These are phyloP conservation scores for Paraphoma chrysanthemicola DNA, from an alignment of 2,329 filamentous ascomycete species.

Conservation along the genomic window DNA sequence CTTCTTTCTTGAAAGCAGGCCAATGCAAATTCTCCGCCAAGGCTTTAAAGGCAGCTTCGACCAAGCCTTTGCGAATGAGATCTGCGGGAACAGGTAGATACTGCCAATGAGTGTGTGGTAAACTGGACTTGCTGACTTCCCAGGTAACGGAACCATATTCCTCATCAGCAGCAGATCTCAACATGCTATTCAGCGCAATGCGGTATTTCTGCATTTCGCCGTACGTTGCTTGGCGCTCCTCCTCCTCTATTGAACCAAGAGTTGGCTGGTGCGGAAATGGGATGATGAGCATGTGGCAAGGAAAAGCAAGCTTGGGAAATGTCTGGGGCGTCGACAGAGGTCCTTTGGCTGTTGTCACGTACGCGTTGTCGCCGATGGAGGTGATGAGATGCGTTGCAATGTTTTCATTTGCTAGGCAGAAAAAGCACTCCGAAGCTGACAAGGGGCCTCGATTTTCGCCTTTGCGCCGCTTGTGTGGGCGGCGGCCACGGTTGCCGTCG, in stretches of 20 bases:
- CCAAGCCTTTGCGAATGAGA: constrained; percentile 73
- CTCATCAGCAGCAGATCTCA: constrained; percentile 58
- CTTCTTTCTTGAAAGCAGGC: constrained; percentile 57
- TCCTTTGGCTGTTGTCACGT: constrained; percentile 91
- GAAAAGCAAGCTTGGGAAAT: constrained; percentile 76
- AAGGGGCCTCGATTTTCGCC: constrained; percentile 44
- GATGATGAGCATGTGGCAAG: constrained; percentile 89
- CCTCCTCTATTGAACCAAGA: constrained; percentile 69
- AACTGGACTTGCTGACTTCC: constrained; percentile 83
- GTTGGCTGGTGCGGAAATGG: constrained; percentile 84
- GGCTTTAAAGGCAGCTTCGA: constrained; percentile 87
- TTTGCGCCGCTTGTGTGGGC: constrained; percentile 48
- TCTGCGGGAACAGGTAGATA: constrained; percentile 77
- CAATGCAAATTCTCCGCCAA: constrained; percentile 79
- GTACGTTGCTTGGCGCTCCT: constrained; percentile 67
- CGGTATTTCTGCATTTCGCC: constrained; percentile 86
- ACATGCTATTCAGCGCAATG: constrained; percentile 78
- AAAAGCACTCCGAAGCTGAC: constrained; percentile 82
- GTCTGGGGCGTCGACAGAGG: constrained; percentile 77
- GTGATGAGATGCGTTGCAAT: constrained; percentile 87
- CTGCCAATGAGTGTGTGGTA: constrained; percentile 94
- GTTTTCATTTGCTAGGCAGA: constrained; percentile 89
- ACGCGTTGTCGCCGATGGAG: constrained; percentile 85
- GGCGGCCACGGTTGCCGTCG: constrained; percentile 44
- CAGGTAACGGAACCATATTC: constrained; percentile 85